Evolutionary conservation across 768 basidiomycete species (phyloP).

Genomic region (Gelatoporia subvermispora): DNA sequence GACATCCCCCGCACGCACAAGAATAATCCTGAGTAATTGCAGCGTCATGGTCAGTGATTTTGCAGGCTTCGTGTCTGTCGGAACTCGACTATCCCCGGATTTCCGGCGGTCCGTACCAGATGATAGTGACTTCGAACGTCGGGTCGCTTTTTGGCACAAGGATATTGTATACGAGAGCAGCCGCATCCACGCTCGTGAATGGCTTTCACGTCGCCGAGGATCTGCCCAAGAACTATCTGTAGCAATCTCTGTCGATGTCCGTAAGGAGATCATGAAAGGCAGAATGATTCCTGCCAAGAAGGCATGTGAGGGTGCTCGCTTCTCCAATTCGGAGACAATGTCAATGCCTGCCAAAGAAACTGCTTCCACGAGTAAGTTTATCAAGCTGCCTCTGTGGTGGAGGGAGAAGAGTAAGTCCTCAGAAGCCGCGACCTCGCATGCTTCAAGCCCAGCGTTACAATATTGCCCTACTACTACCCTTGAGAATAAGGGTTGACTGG

Average conservation of each 20-base stretch:
- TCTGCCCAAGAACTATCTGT: slow-evolving; percentile 39
- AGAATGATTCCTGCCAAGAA: slow-evolving; percentile 63
- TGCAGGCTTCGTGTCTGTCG: slow-evolving; percentile 16
- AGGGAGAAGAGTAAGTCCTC: slow-evolving; percentile 26
- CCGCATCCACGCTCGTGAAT: slow-evolving; percentile 55
- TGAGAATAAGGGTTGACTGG: slow-evolving; percentile 49
- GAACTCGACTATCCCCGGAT: slow-evolving; percentile 41
- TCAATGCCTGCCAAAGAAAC: slow-evolving; percentile 48
- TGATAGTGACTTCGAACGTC: slow-evolving; percentile 19
- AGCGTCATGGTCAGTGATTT: slow-evolving; percentile 43
- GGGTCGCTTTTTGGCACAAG: slow-evolving; percentile 35
- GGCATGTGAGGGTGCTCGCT: slow-evolving; percentile 47
- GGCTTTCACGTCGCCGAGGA: slow-evolving; percentile 39
- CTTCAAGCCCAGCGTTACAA: slow-evolving; percentile 31
- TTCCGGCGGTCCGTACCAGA: slow-evolving; percentile 38
- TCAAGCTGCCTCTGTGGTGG: slow-evolving; percentile 22
- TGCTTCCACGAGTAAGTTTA: slow-evolving; percentile 29
- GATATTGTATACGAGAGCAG: slow-evolving; percentile 55
- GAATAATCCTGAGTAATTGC: slow-evolving; percentile 63
- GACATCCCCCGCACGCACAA: slow-evolving; percentile 59
- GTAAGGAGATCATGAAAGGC: slow-evolving; percentile 52
- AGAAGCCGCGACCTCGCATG: slow-evolving; percentile 29
- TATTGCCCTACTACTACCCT: slow-evolving; percentile 29
- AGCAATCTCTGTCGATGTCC: slow-evolving; percentile 42
- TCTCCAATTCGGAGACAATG: slow-evolving; percentile 52